Evolutionary conservation across 441 rosid species (phyloP).

Genomic region (Breynia disticha): DNA sequence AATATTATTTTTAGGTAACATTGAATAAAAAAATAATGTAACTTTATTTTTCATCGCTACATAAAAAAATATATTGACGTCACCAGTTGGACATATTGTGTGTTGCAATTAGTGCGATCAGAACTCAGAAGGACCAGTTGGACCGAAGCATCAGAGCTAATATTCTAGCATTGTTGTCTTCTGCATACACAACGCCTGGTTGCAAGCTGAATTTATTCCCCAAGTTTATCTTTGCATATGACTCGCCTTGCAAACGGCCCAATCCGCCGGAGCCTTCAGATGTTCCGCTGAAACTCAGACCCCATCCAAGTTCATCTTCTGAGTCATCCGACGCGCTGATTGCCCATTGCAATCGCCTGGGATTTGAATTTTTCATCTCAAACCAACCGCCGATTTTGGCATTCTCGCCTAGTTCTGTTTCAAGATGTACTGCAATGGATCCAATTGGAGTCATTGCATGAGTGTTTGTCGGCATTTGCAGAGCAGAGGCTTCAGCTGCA

Average conservation of each 20-base stretch:
- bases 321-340: constrained; percentile 43
- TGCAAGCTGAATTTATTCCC: constrained; percentile 45
- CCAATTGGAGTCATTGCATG: constrained; percentile 19
- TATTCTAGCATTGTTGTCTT: constrained; percentile 37
- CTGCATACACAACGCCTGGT: constrained; percentile 60
- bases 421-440: constrained; percentile 54
- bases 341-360: constrained; percentile 49
- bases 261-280: constrained; percentile 28
- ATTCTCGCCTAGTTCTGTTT: constrained; percentile 47
- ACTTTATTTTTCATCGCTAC: too few relatives aligned
- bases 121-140: constrained; percentile 66
- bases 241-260: constrained; percentile 54
- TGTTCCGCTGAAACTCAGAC: constrained; percentile 49
- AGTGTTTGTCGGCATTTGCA: constrained; percentile 15
- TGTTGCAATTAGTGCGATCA: constrained; percentile 18
- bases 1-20: too few relatives aligned
- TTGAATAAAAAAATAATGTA: too few relatives aligned
- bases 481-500: constrained; percentile 21
- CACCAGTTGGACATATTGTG: background rate
- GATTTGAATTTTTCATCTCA: constrained; percentile 44
- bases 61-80: too few relatives aligned
- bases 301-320: constrained; percentile 70
- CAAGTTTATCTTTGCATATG: constrained; percentile 45
- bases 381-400: constrained; percentile 65
- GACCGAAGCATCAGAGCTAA: constrained; percentile 63